Evolutionary conservation across 2,329 filamentous ascomycete species (phyloP).

Genomic region (Achaetomium macrosporum): DNA sequence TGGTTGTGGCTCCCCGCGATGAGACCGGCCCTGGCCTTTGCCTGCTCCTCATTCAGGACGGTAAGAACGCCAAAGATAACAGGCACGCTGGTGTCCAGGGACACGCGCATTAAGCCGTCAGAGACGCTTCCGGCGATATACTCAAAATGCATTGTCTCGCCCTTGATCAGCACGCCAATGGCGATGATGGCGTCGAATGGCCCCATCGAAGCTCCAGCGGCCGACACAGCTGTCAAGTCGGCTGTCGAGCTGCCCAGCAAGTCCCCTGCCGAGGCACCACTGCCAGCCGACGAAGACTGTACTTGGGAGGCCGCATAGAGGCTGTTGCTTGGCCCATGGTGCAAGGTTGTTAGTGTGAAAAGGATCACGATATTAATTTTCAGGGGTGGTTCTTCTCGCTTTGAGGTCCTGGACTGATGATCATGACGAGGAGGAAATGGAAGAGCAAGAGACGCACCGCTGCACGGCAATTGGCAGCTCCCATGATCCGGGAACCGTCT

Average conservation of each 20-base stretch:
- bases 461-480: constrained; percentile 89
- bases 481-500: constrained; percentile 90
- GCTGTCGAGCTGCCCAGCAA: constrained; percentile 64
- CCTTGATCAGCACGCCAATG: constrained; percentile 95
- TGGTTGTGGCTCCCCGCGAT: constrained; percentile 73
- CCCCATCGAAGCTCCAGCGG: constrained; percentile 39
- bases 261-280: constrained; percentile 64
- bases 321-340: constrained; percentile 38
- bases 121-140: constrained; percentile 91
- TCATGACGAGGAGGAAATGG: background rate
- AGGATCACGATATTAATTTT: background rate
- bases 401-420: no score
- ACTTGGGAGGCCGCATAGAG: constrained; percentile 82
- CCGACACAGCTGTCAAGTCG: constrained; percentile 53
- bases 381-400: no score
- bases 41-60: constrained; percentile 82
- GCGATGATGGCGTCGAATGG: constrained; percentile 93
- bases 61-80: constrained; percentile 92
- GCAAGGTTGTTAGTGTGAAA: constrained; percentile 1
- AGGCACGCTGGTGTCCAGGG: constrained; percentile 81
- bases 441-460: constrained; percentile 48
- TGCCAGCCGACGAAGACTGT: constrained; percentile 62
- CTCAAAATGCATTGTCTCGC: constrained; percentile 98
- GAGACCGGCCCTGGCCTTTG: constrained; percentile 74
- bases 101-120: constrained; percentile 89